Conservation (phyloP, 1,139 yeast genomes). For the Geotrichum reessii region DNA sequence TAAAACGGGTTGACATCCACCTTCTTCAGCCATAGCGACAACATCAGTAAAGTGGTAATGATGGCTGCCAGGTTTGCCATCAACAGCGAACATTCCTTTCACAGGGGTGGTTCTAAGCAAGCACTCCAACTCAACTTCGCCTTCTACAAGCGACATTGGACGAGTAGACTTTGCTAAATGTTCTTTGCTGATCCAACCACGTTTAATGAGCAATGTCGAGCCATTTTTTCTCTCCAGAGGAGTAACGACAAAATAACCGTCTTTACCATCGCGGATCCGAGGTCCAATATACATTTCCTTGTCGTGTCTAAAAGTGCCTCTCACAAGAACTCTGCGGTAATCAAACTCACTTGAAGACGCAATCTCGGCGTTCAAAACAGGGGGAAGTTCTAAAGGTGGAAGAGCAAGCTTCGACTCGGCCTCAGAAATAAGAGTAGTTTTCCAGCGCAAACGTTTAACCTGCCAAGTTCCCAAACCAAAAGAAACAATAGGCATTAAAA, state of each 20-base stretch:
- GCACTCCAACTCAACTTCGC: conserved; percentile 68
- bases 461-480: conserved; percentile 95
- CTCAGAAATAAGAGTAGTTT: conserved; percentile 70
- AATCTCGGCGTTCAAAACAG: conserved; percentile 33
- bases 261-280: conserved; percentile 63
- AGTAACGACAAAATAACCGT: conserved; percentile 75
- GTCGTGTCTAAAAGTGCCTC: conserved; percentile 75
- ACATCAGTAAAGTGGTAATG: conserved; percentile 62
- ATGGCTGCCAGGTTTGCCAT: conserved; percentile 52
- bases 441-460: conserved; percentile 78
- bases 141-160: conserved; percentile 65
- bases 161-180: conserved; percentile 63
- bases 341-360: conserved; percentile 64
- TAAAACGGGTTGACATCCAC: conserved; percentile 67
- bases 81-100: conserved; percentile 66
- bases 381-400: conserved; percentile 67
- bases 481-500: conserved; percentile 83
- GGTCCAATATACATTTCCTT: conserved; percentile 94
- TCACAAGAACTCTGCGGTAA: conserved; percentile 65
- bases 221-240: conserved; percentile 60
- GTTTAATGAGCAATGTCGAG: conserved; percentile 55
- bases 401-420: conserved; percentile 77
- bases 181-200: conserved; percentile 88
- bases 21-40: conserved; percentile 66
- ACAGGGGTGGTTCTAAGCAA: conserved; percentile 66